phyloP scores from a whole-genome alignment of 75 land plant species.

The Cupressus sempervirens region DNA sequence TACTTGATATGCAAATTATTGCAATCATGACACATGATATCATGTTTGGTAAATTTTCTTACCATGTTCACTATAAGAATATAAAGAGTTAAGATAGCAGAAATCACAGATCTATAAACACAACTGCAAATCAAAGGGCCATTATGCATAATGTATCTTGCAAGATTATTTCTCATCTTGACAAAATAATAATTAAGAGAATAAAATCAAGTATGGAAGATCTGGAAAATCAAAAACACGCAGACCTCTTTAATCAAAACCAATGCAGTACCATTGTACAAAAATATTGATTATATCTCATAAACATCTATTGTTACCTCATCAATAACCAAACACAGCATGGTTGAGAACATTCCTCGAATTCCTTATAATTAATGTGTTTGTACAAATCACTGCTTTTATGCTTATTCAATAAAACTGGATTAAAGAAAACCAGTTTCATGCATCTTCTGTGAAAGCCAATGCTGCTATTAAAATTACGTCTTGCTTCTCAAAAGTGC shows the following conservation, averaged over 20 bases:
- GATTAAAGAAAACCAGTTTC: background rate
- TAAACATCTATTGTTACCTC: background rate
- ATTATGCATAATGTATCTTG: too few species aligned
- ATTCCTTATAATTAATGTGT: background rate
- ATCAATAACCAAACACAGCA: background rate
- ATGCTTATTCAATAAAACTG: conserved; percentile 2
- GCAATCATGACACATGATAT: background rate
- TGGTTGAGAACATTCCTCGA: background rate
- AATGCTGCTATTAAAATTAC: background rate
- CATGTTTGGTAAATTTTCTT: background rate
- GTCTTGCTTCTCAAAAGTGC: background rate
- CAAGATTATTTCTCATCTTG: background rate
- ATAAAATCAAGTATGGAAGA: background rate
- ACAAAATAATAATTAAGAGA: background rate
- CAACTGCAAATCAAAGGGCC: too few species aligned
- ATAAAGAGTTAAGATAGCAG: background rate
- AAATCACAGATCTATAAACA: background rate
- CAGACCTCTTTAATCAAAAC: background rate
- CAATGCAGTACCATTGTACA: background rate
- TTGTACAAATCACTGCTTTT: background rate
- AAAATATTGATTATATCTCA: background rate
- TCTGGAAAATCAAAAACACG: background rate
- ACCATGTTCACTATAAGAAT: background rate
- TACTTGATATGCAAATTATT: too few species aligned
- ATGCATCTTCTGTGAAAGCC: background rate